A percentile compares a stretch with the other conserved stretches of the same genome.
phyloP scores from a whole-genome alignment of 208 protist genomes.

The Phytomonas sp. region DNA sequence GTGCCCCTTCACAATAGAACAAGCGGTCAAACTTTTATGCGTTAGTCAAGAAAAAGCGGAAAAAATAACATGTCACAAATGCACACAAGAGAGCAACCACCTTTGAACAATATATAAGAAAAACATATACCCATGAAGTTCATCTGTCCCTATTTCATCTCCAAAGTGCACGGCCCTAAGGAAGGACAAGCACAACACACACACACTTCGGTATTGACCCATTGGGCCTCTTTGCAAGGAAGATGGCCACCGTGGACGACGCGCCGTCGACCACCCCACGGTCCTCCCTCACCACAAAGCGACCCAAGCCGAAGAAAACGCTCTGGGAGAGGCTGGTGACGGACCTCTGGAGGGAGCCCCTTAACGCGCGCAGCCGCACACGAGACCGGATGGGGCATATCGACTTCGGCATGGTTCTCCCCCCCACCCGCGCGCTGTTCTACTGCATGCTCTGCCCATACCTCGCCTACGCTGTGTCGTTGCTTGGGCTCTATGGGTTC shows the following conservation, averaged over 20 bases:
- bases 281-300: not conserved
- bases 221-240: not conserved
- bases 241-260: not conserved
- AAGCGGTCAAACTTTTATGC: not conserved
- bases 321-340: constrained; percentile 15
- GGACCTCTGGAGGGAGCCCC: constrained; percentile 72
- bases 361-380: constrained; percentile 65
- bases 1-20: not conserved
- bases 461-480: constrained; percentile 65
- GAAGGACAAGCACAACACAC: not conserved
- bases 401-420: constrained; percentile 81
- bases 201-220: not conserved
- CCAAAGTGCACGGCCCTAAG: not conserved
- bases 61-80: not conserved
- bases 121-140: not conserved
- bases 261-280: not conserved
- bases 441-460: constrained; percentile 74
- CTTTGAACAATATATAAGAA: not conserved
- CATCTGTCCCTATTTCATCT: not conserved
- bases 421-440: constrained; percentile 63
- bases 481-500: constrained; percentile 65
- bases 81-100: not conserved
- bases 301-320: not conserved
- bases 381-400: constrained; percentile 67
- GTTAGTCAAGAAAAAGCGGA: not conserved